Evolutionary conservation across 2,329 filamentous ascomycete genomes (phyloP), one percentile per base, ranked within the genome.

Genomic region (Salinomyces thailandicus): DNA sequence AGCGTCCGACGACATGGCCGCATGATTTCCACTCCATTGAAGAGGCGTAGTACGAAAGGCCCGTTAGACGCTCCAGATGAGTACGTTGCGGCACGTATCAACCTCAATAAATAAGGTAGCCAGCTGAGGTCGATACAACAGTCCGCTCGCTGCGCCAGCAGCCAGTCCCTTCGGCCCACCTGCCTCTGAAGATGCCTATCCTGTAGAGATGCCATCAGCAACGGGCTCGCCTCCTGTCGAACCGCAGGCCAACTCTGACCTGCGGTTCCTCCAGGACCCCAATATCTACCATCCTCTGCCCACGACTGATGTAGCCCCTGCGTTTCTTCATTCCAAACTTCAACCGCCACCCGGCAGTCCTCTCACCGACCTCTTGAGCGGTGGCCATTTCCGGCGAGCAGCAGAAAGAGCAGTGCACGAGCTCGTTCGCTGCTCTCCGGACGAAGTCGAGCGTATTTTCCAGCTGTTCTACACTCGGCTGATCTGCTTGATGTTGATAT

Each of bases 251-350:
- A 57, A 44, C 22, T 81, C 83, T 51, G 81, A 93, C 63, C 82
- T 94, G 48, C 76, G 79, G 13, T 89, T 81, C 57, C 76, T 95
- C 31, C 73, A 91, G 8, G 75, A 79, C 14, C 79, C 84, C 3
- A 76, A 85, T 45, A 80, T 87, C 38, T 95, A 89, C 64, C 87
- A 94, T 55, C 77, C 81, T 2, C 68, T 95, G 16, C 78, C 81
- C 1, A 55, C 72, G 72, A 12, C 69, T 76, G 66, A 72, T 34
- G 62, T 76, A 30, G 72, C 74, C 3, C 62, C 63, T 5, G 63
- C 85, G 3, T 89, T 94, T 58, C 76, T 83, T 42, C 73, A 74
- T 45, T 73, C 83, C 0, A 60, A 75, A 14, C 69, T 78, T 43
- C 75, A 79, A 45, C 79, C 84, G 1, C 58, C 68, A 1, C 63